phyloP scores from a whole-genome alignment of 129 eudicot species.

The Dittrichia graveolens region DNA sequence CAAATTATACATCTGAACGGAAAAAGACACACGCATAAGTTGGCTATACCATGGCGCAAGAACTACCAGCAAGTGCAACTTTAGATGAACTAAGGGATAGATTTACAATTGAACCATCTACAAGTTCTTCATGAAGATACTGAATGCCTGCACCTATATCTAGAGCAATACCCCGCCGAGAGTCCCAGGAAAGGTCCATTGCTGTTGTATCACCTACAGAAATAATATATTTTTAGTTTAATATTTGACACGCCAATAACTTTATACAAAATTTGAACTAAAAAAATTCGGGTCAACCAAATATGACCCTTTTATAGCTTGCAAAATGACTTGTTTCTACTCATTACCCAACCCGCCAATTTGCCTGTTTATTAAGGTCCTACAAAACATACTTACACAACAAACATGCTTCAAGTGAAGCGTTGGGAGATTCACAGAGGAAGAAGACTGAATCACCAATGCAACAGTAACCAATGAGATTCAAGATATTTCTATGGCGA shows the following conservation, averaged over 20 bases:
- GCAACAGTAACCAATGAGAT: slow-evolving; percentile 44
- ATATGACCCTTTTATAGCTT: background rate
- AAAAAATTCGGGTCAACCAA: background rate
- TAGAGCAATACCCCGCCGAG: slow-evolving; percentile 41
- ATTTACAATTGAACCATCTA: slow-evolving; percentile 48
- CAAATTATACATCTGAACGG: background rate
- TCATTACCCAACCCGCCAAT: background rate
- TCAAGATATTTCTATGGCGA: slow-evolving; percentile 47
- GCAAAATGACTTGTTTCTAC: slow-evolving; percentile 4
- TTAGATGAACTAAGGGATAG: slow-evolving; percentile 32
- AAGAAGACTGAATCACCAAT: slow-evolving; percentile 35
- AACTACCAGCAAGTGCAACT: slow-evolving; percentile 28
- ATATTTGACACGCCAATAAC: background rate
- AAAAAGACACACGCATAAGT: background rate
- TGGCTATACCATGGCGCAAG: slow-evolving; percentile 38
- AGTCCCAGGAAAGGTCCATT: slow-evolving; percentile 39
- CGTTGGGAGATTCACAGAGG: slow-evolving; percentile 39
- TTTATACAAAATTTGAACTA: background rate
- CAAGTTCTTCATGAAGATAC: slow-evolving; percentile 56
- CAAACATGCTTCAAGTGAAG: slow-evolving; percentile 41
- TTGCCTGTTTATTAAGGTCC: background rate
- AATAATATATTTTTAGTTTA: background rate
- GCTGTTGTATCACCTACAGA: slow-evolving; percentile 45
- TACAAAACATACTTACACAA: slow-evolving; percentile 39
- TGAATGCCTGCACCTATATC: slow-evolving; percentile 48